Conservation (phyloP, 257 asterid genomes). For the Catharanthus roseus region DNA sequence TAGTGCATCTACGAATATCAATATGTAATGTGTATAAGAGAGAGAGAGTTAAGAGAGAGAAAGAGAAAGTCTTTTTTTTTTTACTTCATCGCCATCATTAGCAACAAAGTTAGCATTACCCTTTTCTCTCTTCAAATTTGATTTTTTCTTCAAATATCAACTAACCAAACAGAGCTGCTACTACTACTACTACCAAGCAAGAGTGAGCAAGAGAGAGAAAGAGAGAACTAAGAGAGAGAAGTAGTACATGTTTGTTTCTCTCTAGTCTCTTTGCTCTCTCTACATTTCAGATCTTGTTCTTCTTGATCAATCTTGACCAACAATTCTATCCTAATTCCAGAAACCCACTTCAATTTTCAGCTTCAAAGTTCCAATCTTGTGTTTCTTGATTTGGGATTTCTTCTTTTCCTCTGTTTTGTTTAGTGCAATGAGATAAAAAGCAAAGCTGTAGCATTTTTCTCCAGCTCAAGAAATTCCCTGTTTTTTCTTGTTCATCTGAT, state of each 20-base stretch:
- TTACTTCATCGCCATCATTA: constrained; percentile 34
- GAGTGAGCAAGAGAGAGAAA: background rate
- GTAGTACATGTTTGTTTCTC: background rate
- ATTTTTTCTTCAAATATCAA: constrained; percentile 24
- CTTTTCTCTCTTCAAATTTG: constrained; percentile 14
- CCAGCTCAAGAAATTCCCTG: background rate
- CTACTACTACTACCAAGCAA: too few species aligned
- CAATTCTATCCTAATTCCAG: background rate
- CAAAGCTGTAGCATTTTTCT: constrained; percentile 20
- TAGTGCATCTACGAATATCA: too few species aligned
- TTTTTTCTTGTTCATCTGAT: constrained; percentile 12
- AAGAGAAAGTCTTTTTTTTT: constrained; percentile 1
- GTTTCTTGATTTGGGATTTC: constrained; percentile 15
- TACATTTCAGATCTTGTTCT: constrained; percentile 30
- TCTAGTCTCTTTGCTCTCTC: background rate
- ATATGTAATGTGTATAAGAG: constrained; percentile 3
- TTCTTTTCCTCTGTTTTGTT: constrained; percentile 12
- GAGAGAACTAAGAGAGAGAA: constrained; percentile 2
- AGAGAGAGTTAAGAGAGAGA: constrained; percentile 9
- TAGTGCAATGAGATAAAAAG: constrained; percentile 16
- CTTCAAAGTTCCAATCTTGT: constrained; percentile 13
- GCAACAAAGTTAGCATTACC: constrained; percentile 21
- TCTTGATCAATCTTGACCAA: constrained; percentile 21
- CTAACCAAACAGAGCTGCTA: constrained; percentile 14
- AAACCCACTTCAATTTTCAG: constrained; percentile 11